Evolutionary conservation across 257 asterid species (phyloP).

Genomic region (Forsythia suspensa): DNA sequence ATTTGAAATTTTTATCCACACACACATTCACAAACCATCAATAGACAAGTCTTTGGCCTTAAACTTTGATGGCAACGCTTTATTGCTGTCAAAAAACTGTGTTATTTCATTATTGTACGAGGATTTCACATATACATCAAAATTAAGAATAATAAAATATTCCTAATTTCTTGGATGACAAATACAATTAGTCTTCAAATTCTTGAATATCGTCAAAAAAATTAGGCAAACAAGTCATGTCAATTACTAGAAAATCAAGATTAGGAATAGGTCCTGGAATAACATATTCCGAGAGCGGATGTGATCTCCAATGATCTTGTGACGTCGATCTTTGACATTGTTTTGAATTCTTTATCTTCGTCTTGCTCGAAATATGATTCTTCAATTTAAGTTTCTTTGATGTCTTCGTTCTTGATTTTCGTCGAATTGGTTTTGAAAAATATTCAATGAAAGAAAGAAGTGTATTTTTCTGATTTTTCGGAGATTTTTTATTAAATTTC

Average conservation of each 20-base stretch:
- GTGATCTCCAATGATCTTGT: not conserved
- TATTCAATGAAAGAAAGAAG: not conserved
- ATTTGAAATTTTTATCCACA: too few relatives aligned
- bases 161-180: too few relatives aligned
- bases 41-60: too few relatives aligned
- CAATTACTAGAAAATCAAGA: not conserved
- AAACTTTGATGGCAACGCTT: too few relatives aligned
- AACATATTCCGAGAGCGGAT: not conserved
- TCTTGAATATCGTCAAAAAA: not conserved
- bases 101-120: too few relatives aligned
- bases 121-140: too few relatives aligned
- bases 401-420: not conserved
- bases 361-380: not conserved
- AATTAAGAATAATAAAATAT: too few relatives aligned
- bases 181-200: not conserved
- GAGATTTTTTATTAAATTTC: not conserved
- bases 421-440: too few relatives aligned
- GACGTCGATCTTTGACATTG: not conserved
- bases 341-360: not conserved
- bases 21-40: too few relatives aligned
- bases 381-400: not conserved
- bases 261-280: not conserved
- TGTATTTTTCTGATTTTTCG: not conserved
- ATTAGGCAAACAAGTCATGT: not conserved
- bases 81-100: too few relatives aligned